Percentiles rank a stretch among this genome's conserved stretches.
Evolutionary conservation across 2,329 filamentous ascomycete species (phyloP).

Genomic region (Epichloe typhina): DNA sequence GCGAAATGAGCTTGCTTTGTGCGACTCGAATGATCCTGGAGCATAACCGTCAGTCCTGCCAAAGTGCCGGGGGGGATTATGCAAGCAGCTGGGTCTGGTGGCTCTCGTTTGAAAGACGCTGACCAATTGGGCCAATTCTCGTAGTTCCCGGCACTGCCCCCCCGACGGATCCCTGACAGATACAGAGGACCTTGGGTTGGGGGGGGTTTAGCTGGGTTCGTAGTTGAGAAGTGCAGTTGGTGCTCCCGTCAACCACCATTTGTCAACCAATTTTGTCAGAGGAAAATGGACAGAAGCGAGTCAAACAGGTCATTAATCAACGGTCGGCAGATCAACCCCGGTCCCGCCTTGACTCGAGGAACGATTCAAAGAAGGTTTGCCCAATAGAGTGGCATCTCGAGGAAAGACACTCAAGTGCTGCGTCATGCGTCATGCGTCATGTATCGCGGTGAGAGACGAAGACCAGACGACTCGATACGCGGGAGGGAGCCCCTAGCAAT

Average conservation of each 20-base stretch:
- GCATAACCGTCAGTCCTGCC: background rate
- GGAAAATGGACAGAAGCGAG: background rate
- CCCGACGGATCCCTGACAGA: background rate
- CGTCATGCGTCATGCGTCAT: too few relatives aligned
- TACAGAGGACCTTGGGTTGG: background rate
- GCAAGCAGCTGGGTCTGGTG: conserved; percentile 1
- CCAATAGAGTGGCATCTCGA: too few relatives aligned
- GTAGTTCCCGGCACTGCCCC: background rate
- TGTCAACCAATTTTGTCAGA: background rate
- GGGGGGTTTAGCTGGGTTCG: background rate
- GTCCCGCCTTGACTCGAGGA: background rate
- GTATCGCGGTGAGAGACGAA: background rate
- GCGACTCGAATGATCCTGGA: background rate
- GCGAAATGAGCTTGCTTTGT: background rate
- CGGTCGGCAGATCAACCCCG: background rate
- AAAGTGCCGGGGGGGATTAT: background rate
- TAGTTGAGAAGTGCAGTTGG: background rate
- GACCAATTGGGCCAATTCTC: conserved; percentile 1
- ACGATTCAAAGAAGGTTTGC: background rate
- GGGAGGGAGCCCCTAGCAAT: background rate
- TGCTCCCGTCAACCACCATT: background rate
- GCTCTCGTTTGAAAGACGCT: background rate
- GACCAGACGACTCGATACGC: background rate
- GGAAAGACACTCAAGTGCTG: too few relatives aligned
- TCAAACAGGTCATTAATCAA: background rate